Conservation (phyloP, 2,329 filamentous ascomycete species). For the Atkinsonella hypoxylon region DNA sequence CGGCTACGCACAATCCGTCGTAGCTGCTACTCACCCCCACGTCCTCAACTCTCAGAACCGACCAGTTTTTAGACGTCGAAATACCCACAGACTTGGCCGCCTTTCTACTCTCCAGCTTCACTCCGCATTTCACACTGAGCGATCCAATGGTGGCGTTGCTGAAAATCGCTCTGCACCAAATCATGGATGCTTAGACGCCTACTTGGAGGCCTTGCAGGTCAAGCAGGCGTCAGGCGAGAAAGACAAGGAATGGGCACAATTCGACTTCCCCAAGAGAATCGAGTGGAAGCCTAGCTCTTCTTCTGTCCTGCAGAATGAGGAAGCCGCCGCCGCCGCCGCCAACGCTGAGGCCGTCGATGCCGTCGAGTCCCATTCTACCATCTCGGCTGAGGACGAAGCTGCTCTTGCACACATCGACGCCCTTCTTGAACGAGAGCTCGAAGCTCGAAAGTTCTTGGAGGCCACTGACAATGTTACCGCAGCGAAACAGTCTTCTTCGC, state of each 20-base stretch:
- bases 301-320: slow-evolving; percentile 48
- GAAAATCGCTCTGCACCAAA: slow-evolving; percentile 43
- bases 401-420: slow-evolving; percentile 76
- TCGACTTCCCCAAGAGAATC: slow-evolving; percentile 76
- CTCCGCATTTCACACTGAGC: slow-evolving; percentile 60
- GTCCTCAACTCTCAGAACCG: slow-evolving; percentile 63
- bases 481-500: slow-evolving; percentile 24
- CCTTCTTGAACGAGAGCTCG: slow-evolving; percentile 68
- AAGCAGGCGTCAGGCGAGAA: slow-evolving; percentile 51
- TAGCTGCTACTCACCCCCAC: slow-evolving; percentile 78
- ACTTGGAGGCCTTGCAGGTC: slow-evolving; percentile 82
- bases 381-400: slow-evolving; percentile 38
- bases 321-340: slow-evolving; percentile 26
- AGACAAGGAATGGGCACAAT: slow-evolving; percentile 82
- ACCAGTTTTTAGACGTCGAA: slow-evolving; percentile 48
- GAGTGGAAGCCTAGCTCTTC: slow-evolving; percentile 66
- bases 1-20: slow-evolving; percentile 95
- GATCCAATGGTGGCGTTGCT: slow-evolving; percentile 35
- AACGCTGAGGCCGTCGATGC: slow-evolving; percentile 22
- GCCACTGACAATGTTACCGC: slow-evolving; percentile 30
- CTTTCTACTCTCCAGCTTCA: slow-evolving; percentile 52
- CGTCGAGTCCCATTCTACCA: slow-evolving; percentile 24
- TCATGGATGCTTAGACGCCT: slow-evolving; percentile 69
- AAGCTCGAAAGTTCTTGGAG: slow-evolving; percentile 36
- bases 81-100: slow-evolving; percentile 40